Evolutionary conservation across 768 basidiomycete species (phyloP).

Genomic region (Hygrocybe punicea): DNA sequence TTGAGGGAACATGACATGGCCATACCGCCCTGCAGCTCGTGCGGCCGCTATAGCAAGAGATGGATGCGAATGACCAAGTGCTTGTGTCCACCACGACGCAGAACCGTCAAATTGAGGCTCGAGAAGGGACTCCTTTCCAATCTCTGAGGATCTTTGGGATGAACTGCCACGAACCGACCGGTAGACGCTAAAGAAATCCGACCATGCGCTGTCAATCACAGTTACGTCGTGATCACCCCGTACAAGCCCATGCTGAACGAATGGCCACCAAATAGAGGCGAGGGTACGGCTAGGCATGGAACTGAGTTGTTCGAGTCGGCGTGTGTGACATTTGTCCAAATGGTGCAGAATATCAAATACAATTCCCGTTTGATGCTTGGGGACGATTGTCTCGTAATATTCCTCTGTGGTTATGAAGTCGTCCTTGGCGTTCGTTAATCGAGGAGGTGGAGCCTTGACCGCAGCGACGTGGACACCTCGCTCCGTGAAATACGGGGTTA

Average conservation of each 20-base stretch:
- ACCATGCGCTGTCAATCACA: conserved; percentile 86
- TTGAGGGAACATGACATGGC: conserved; percentile 95
- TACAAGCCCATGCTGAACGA: conserved; percentile 83
- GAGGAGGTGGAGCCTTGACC: conserved; percentile 57
- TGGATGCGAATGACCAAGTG: conserved; percentile 78
- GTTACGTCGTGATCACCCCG: conserved; percentile 70
- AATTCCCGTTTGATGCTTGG: conserved; percentile 32
- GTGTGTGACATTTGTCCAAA: conserved; percentile 59
- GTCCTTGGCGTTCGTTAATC: conserved; percentile 38
- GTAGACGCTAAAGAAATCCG: conserved; percentile 82
- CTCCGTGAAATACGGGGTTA: conserved; percentile 74
- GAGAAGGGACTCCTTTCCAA: conserved; percentile 35
- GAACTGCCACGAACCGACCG: conserved; percentile 29
- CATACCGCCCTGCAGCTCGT: conserved; percentile 86
- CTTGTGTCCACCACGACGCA: conserved; percentile 98
- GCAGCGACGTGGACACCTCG: conserved; percentile 56
- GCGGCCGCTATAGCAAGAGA: conserved; percentile 83
- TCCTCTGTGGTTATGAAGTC: conserved; percentile 54
- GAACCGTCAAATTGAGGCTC: conserved; percentile 81
- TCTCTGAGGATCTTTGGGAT: conserved; percentile 9
- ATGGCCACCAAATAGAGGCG: conserved; percentile 92
- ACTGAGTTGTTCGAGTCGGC: conserved; percentile 68
- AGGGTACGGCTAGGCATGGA: conserved; percentile 77
- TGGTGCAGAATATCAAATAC: conserved; percentile 50
- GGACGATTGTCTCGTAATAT: conserved; percentile 64